Percentiles rank a stretch among this genome's conserved stretches.
Evolutionary conservation across 768 basidiomycete genomes (phyloP).

Genomic region (Boletales sp.): DNA sequence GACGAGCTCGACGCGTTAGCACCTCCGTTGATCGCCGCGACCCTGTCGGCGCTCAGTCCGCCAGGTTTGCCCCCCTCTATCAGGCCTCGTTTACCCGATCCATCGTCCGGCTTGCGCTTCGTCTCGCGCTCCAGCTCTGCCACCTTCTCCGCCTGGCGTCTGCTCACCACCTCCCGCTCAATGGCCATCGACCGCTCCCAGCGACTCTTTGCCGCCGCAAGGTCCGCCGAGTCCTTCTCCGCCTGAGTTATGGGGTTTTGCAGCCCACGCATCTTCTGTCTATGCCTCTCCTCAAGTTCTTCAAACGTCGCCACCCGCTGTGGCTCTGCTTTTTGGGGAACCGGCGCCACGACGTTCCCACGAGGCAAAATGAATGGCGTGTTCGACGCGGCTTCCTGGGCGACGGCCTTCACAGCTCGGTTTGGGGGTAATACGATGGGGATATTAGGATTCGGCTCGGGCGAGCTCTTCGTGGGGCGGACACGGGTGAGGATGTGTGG

Average conservation of each 20-base stretch:
- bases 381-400: conserved; percentile 33
- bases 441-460: conserved; percentile 24
- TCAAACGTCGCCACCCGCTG: conserved; percentile 76
- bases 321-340: conserved; percentile 47
- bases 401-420: conserved; percentile 32
- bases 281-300: conserved; percentile 81
- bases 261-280: conserved; percentile 76
- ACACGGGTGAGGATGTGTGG: conserved; percentile 24
- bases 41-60: conserved; percentile 55
- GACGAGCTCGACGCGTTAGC: conserved; percentile 37
- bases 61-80: conserved; percentile 25
- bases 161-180: conserved; percentile 72
- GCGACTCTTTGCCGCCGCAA: conserved; percentile 70
- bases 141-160: conserved; percentile 69
- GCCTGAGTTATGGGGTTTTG: conserved; percentile 84
- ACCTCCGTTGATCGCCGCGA: conserved; percentile 41
- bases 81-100: conserved; percentile 30
- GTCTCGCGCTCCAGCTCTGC: conserved; percentile 41
- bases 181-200: conserved; percentile 77
- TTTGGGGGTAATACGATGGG: conserved; percentile 31
- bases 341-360: conserved; percentile 34
- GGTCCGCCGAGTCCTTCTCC: conserved; percentile 70
- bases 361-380: conserved; percentile 45
- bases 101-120: conserved; percentile 44
- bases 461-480: conserved; percentile 15